Conservation (phyloP, 306 rosid genomes). For the Mimosa bimucronata region DNA sequence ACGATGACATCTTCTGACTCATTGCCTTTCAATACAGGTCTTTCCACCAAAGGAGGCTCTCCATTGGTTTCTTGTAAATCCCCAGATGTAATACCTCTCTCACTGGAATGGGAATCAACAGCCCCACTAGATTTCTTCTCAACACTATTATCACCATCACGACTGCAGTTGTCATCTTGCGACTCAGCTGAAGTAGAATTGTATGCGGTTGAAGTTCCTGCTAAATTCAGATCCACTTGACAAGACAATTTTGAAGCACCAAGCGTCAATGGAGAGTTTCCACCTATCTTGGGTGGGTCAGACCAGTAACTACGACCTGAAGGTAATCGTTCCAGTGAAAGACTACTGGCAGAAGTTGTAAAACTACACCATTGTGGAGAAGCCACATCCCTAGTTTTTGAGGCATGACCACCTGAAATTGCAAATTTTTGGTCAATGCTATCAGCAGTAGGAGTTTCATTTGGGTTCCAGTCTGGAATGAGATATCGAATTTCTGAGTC, state of each 20-base stretch:
- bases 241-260: constrained; percentile 53
- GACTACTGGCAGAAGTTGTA: constrained; percentile 39
- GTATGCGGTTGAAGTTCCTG: constrained; percentile 33
- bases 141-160: constrained; percentile 23
- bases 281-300: constrained; percentile 77
- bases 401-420: constrained; percentile 36
- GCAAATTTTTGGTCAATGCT: constrained; percentile 41
- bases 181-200: constrained; percentile 34
- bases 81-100: constrained; percentile 34
- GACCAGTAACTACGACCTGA: constrained; percentile 97
- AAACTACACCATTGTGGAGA: constrained; percentile 49
- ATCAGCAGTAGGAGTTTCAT: constrained; percentile 38
- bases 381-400: constrained; percentile 49
- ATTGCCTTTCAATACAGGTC: constrained; percentile 14
- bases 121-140: constrained; percentile 41
- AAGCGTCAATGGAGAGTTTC: constrained; percentile 55
- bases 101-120: constrained; percentile 35
- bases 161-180: constrained; percentile 21
- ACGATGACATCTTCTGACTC: constrained; percentile 44
- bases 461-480: constrained; percentile 68
- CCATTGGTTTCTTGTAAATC: constrained; percentile 35
- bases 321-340: constrained; percentile 76
- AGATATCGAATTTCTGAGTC: constrained; percentile 72
- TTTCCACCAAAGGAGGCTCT: constrained; percentile 36
- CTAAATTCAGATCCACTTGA: constrained; percentile 31